phyloP scores from a whole-genome alignment of 768 basidiomycete genomes.

The Tricholoma furcatifolium region DNA sequence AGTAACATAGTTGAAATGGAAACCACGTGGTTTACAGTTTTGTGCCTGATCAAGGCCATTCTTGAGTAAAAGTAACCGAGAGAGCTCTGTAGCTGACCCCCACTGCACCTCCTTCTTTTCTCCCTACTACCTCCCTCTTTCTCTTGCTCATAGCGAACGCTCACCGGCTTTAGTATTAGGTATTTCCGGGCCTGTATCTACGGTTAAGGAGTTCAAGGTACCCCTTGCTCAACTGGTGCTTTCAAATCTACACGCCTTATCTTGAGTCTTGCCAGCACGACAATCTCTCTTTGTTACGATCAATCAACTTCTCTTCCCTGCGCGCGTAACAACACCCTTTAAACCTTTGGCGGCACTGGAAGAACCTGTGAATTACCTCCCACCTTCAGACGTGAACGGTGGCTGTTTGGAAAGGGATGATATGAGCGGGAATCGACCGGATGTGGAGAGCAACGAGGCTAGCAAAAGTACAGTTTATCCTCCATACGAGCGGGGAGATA shows the following conservation, averaged over 20 bases:
- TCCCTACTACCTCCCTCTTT: background rate
- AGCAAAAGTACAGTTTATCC: constrained; percentile 19
- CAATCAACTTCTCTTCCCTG: background rate
- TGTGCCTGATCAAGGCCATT: constrained; percentile 13
- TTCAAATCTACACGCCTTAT: constrained; percentile 4
- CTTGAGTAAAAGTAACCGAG: constrained; percentile 14
- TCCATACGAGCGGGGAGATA: constrained; percentile 25
- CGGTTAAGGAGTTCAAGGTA: background rate
- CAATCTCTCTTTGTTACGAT: background rate
- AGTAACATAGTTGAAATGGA: background rate
- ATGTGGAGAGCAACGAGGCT: constrained; percentile 24
- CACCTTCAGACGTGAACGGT: constrained; percentile 21
- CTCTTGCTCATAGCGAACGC: background rate
- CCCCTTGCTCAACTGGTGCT: background rate
- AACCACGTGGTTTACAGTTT: constrained; percentile 10
- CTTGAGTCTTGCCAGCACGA: background rate
- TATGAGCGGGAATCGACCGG: constrained; percentile 30
- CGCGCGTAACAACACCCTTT: background rate
- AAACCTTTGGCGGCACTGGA: constrained; percentile 23
- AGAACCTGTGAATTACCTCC: constrained; percentile 19
- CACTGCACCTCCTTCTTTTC: constrained; percentile 1
- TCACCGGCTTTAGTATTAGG: background rate
- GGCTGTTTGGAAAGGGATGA: constrained; percentile 31
- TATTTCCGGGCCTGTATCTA: background rate
- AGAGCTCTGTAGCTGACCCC: constrained; percentile 18